Evolutionary conservation across 257 asterid genomes (phyloP).

Genomic region (Ajuga chamaepitys): DNA sequence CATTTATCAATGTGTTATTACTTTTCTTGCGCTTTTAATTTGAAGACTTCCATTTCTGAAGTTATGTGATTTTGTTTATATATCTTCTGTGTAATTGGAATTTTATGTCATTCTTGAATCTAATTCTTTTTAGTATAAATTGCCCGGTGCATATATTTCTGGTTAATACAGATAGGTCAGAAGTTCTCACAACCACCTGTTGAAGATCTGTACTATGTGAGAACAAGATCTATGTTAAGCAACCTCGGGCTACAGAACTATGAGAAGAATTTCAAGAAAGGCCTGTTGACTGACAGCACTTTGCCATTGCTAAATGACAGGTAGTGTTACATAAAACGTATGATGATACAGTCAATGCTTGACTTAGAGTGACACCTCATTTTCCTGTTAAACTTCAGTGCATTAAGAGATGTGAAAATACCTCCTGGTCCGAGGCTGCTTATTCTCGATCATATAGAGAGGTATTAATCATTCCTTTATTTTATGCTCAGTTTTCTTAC

Average conservation of each 20-base stretch:
- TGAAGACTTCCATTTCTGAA: not conserved
- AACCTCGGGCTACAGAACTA: slow-evolving; percentile 70
- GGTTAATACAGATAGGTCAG: slow-evolving; percentile 57
- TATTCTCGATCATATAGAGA: slow-evolving; percentile 68
- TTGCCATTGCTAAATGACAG: slow-evolving; percentile 74
- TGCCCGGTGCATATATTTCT: not conserved
- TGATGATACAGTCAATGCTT: not conserved
- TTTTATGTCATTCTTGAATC: not conserved
- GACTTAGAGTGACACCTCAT: not conserved
- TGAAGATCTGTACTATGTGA: slow-evolving; percentile 54
- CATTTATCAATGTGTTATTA: not conserved
- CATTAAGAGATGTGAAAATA: slow-evolving; percentile 75
- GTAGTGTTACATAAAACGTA: slow-evolving; percentile 10
- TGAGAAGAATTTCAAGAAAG: slow-evolving; percentile 84
- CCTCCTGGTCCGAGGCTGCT: slow-evolving; percentile 93
- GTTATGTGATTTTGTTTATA: not conserved
- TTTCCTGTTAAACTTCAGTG: slow-evolving; percentile 32
- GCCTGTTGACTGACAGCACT: slow-evolving; percentile 68
- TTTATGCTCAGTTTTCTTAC: not conserved
- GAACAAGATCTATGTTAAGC: slow-evolving; percentile 53
- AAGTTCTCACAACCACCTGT: slow-evolving; percentile 68
- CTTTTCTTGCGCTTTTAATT: not conserved
- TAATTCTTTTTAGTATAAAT: not conserved
- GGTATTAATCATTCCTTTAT: slow-evolving; percentile 30
- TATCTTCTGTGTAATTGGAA: not conserved